phyloP scores from a whole-genome alignment of 1,139 yeast species.

The Keqinozyma sinolaborantium region DNA sequence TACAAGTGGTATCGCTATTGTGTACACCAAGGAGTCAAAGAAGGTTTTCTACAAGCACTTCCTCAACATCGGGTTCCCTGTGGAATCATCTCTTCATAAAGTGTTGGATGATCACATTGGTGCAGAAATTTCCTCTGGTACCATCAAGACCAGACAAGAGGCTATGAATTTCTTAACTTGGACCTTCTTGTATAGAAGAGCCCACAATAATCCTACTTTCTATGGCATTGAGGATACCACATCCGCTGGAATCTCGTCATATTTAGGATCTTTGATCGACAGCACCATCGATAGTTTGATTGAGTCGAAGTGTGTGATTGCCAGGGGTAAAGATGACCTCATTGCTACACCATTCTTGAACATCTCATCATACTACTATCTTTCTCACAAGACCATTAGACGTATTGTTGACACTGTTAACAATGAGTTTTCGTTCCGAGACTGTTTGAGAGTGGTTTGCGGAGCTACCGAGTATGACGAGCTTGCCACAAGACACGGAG shows the following conservation, averaged over 20 bases:
- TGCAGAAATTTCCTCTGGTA: constrained; percentile 91
- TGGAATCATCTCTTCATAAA: constrained; percentile 90
- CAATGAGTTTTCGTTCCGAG: constrained; percentile 55
- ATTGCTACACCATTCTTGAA: constrained; percentile 79
- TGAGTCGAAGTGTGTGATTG: constrained; percentile 68
- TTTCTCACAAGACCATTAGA: constrained; percentile 87
- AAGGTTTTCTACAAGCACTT: constrained; percentile 93
- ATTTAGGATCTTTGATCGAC: constrained; percentile 73
- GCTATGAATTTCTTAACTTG: constrained; percentile 92
- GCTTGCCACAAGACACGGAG: constrained; percentile 92
- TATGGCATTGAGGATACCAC: constrained; percentile 79
- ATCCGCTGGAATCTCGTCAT: constrained; percentile 64
- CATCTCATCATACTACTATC: constrained; percentile 87
- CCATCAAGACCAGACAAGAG: constrained; percentile 76
- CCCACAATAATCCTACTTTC: constrained; percentile 93
- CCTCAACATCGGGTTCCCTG: constrained; percentile 94
- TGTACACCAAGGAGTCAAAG: constrained; percentile 87
- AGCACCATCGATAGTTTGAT: constrained; percentile 61
- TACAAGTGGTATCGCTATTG: constrained; percentile 92
- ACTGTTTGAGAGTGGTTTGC: constrained; percentile 68
- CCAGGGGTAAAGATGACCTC: constrained; percentile 47
- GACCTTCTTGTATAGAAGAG: constrained; percentile 91
- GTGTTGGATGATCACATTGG: constrained; percentile 94
- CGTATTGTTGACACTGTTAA: constrained; percentile 53
- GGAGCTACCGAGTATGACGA: constrained; percentile 90